Percentiles rank a stretch among this genome's conserved stretches.
Conservation (phyloP, 306 rosid genomes). For the Trifolium pratense region DNA sequence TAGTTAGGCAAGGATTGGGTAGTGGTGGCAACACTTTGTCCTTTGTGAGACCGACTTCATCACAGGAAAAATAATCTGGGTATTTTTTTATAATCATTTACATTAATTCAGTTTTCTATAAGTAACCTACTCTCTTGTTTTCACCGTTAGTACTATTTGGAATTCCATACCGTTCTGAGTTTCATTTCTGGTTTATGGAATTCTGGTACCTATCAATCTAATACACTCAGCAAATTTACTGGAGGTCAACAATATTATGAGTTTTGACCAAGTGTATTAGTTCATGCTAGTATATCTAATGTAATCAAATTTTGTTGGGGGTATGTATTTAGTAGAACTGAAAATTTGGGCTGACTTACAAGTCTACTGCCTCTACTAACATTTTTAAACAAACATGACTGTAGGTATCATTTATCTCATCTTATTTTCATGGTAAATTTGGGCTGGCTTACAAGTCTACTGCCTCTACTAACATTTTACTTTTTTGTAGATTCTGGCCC, state of each 20-base stretch:
- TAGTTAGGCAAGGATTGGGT: constrained; percentile 8
- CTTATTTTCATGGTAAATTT: neutral
- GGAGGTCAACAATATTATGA: constrained; percentile 15
- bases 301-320: constrained; percentile 19
- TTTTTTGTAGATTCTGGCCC: constrained; percentile 39
- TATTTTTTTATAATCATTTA: neutral
- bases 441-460: too few relatives aligned
- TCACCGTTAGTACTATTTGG: neutral
- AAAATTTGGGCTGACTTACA: constrained; percentile 5
- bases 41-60: neutral
- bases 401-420: constrained; percentile 19
- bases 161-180: neutral
- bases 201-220: neutral
- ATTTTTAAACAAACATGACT: constrained; percentile 16
- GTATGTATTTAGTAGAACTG: neutral
- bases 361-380: neutral
- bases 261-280: constrained; percentile 5
- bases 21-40: neutral
- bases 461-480: too few relatives aligned
- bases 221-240: neutral
- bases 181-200: neutral
- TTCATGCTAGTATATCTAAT: neutral
- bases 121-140: neutral
- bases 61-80: neutral
- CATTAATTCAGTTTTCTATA: neutral